Base-by-base conservation (phyloP, 345 rosid species). In the Microcos paniculata region DNA sequence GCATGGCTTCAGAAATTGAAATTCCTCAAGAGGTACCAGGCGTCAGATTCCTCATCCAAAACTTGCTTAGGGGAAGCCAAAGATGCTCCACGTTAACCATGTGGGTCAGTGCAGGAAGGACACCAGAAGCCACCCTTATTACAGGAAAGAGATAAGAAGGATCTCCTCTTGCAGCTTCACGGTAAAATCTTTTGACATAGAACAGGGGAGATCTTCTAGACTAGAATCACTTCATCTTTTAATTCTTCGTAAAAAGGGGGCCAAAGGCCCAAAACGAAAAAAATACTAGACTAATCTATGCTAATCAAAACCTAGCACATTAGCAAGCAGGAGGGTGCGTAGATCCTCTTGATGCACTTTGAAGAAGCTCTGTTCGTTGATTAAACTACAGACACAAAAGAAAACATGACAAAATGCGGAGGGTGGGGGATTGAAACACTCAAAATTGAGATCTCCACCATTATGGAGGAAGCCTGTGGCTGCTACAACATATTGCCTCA, bases 71-170 rank as follows among this genome's bases (percentile, higher is more conserved):
- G 45, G 85, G 87, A 63, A 90, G 85, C 90, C 88, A 84, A 4
- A 87, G 86, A 76, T 85, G 90, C 80, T 90, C 92, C 31, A 88
- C 88, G 35, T 90, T 90, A 49, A 90, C 92, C 72, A 87, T 86
- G 82, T 77, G 90, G 6, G 89, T 83, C 92, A 88, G 82, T 4
- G 84, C 88, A 4, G 11, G 45, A 9, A 87, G 87, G 30, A 88
- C 88, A 2, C 89, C 82, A 0, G 86, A 89, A 52, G 83, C 83
- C 9, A 84, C 73, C 46, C 87, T 74, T 85, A 85, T 0, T 90
- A 82, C 70, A 76, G 89, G 84, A 90, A 88, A 8, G 88, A 90
- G 71, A 90, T 71, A 1, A 88, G 42, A 59, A 90, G 91, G 23
- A 84, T 84, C 49, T 83, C 76, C n/a, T 83, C 78, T 0, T 86